Base-by-base conservation (phyloP, 768 basidiomycete genomes). In the Boletus reticuloceps region DNA sequence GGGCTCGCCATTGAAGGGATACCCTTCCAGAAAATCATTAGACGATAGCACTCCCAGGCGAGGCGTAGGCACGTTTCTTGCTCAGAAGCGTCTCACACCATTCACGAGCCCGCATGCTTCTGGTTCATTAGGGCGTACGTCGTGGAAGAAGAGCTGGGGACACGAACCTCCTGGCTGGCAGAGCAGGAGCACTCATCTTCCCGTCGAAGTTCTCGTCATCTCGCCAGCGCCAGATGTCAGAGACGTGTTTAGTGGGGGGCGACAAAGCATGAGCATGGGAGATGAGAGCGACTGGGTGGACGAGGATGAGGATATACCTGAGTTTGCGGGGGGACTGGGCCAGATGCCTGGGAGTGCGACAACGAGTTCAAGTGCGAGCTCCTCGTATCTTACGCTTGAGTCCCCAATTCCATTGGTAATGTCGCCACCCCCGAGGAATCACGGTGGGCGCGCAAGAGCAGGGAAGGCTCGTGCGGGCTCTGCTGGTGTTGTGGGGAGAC, bases 101-200 rank as follows among this genome's bases (percentile, higher is more conserved):
- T 90, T 91, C 67, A 73, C 75, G 61, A 85, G 81, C 59, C 85
- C 84, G 6, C 75, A 77, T 56, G 63, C 69, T 17, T 75, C 74
- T 51, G 72, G 74, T 32, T 75, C 77, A 5, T 65, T 83, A 47
- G 82, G 87, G 32, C 82, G 85, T 31, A 85, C 87, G 20, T 88
- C 88, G 66, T 94, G 91, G 91, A 92, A 90, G 77, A 91, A 91
- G 69, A 82, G 86, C 8, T 94, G 91, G 91, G 91, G 91, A 1
- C 73, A 86, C 29, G 89, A 93, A 63, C 91, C 91, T 7, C 89
- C 91, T 20, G 91, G 90, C 17, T 92, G 90, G 89, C 86, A 89
- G 60, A 79, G 76, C 36, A 81, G 87, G 5, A 69, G 69, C 48
- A 78, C 74, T n/a, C 85, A 86, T 63, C 70, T 86, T 6, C 88